Conservation (phyloP, 2,329 filamentous ascomycete genomes). For the Dothistroma septosporum region DNA sequence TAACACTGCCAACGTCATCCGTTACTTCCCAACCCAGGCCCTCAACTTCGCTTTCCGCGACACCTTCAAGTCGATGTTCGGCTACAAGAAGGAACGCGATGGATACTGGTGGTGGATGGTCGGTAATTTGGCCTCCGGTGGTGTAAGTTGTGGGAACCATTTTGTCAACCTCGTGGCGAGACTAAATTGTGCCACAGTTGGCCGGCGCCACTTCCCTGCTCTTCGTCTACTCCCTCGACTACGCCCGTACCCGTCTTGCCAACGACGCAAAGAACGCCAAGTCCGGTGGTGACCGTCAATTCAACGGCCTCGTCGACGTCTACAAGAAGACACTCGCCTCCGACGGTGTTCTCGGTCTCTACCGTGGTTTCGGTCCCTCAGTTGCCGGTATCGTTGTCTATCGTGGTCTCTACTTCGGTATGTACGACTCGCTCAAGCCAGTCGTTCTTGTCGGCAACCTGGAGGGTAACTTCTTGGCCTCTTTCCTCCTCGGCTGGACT, state of each 20-base stretch:
- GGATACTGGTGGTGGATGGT: conserved; percentile 99
- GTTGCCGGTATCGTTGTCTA: conserved; percentile 99
- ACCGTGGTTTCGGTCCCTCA: conserved; percentile 99
- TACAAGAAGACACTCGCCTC: conserved; percentile 99
- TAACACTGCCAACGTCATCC: conserved; percentile 99
- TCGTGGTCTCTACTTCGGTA: conserved; percentile 99
- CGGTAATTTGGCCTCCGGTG: conserved; percentile 99
- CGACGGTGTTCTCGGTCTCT: conserved; percentile 98
- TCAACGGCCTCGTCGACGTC: conserved; percentile 99
- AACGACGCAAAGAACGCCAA: conserved; percentile 99
- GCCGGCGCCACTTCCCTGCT: conserved; percentile 99
- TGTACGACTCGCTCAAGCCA: conserved; percentile 99
- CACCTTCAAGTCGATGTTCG: conserved; percentile 99
- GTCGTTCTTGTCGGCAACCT: conserved; percentile 87
- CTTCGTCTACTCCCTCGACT: conserved; percentile 99
- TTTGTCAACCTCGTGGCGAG: too few relatives aligned
- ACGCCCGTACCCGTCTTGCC: conserved; percentile 98
- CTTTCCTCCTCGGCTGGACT: conserved; percentile 96
- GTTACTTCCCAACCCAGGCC: conserved; percentile 99
- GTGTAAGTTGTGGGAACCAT: conserved; percentile 65
- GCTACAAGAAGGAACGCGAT: conserved; percentile 99
- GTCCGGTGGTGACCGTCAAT: conserved; percentile 95
- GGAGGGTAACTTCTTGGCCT: conserved; percentile 98
- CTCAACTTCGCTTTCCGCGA: conserved; percentile 99
- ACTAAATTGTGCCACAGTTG: conserved; percentile 51